Conservation (phyloP, 2,329 filamentous ascomycete species). For the Aspergillus quadrilineatus region DNA sequence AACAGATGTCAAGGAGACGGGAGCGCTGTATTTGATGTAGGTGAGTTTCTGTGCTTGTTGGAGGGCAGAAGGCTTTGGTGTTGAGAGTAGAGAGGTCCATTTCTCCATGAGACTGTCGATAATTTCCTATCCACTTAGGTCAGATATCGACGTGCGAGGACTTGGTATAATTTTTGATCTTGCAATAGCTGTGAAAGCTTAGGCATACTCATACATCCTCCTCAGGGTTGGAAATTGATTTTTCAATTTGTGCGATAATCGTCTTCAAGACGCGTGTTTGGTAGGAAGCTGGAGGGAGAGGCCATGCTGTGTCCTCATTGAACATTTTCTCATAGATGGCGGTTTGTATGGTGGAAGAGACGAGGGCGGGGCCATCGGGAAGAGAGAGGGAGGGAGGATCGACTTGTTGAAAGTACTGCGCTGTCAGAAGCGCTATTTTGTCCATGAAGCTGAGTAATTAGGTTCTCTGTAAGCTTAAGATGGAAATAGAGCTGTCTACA, state of each 20-base stretch:
- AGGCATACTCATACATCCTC: constrained; percentile 65
- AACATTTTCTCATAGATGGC: constrained; percentile 68
- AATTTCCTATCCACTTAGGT: constrained; percentile 62
- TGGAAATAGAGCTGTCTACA: background rate
- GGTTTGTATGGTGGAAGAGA: constrained; percentile 62
- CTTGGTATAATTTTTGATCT: background rate
- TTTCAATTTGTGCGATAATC: constrained; percentile 68
- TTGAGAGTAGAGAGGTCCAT: constrained; percentile 64
- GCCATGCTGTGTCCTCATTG: constrained; percentile 53
- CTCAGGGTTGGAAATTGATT: constrained; percentile 75
- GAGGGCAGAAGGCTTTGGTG: constrained; percentile 63
- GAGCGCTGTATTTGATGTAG: constrained; percentile 68
- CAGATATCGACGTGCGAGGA: background rate
- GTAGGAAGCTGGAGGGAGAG: constrained; percentile 67
- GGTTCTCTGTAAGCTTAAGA: background rate
- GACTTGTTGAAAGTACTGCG: constrained; percentile 79
- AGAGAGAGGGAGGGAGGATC: constrained; percentile 59
- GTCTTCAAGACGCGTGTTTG: constrained; percentile 71
- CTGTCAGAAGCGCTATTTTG: constrained; percentile 41
- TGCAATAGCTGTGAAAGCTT: background rate
- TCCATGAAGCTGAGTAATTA: constrained; percentile 5
- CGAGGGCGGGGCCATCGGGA: constrained; percentile 60
- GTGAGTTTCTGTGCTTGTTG: constrained; percentile 68
- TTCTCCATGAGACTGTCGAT: constrained; percentile 74
- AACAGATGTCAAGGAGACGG: constrained; percentile 16